Conservation (phyloP, 2,329 filamentous ascomycete genomes). For the Neopestalotiopsis rosae region DNA sequence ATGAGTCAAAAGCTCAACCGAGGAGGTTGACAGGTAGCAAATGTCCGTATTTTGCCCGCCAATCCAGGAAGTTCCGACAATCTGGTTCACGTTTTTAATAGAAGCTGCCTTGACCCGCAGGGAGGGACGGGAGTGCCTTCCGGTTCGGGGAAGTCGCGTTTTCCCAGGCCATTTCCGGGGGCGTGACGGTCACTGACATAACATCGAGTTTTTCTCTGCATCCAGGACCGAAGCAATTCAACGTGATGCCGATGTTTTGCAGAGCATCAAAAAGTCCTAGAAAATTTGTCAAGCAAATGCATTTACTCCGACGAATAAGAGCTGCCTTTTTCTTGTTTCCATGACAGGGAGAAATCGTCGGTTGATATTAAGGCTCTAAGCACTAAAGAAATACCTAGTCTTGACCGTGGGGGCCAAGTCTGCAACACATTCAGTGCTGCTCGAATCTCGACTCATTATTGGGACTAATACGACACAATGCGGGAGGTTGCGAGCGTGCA, state of each 20-base stretch:
- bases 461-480: not conserved
- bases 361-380: not conserved
- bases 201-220: too few species aligned
- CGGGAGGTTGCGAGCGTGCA: not conserved
- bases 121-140: conserved; percentile 22
- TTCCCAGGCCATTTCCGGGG: not conserved
- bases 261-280: not conserved
- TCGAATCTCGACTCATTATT: not conserved
- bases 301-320: not conserved
- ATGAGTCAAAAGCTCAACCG: not conserved
- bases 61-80: conserved; percentile 31
- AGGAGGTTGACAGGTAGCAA: not conserved
- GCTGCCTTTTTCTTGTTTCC: not conserved
- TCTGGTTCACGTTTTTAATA: conserved; percentile 37
- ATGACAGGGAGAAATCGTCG: not conserved
- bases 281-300: not conserved
- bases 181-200: too few species aligned
- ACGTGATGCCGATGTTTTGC: not conserved
- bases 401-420: not conserved
- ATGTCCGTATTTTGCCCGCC: conserved; percentile 12
- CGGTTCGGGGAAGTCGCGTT: not conserved
- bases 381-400: not conserved
- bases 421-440: not conserved
- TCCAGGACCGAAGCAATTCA: too few species aligned
- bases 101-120: conserved; percentile 21